Evolutionary conservation across 1,284 basidiomycete species (phyloP).

Genomic region (Leccinum variabile): DNA sequence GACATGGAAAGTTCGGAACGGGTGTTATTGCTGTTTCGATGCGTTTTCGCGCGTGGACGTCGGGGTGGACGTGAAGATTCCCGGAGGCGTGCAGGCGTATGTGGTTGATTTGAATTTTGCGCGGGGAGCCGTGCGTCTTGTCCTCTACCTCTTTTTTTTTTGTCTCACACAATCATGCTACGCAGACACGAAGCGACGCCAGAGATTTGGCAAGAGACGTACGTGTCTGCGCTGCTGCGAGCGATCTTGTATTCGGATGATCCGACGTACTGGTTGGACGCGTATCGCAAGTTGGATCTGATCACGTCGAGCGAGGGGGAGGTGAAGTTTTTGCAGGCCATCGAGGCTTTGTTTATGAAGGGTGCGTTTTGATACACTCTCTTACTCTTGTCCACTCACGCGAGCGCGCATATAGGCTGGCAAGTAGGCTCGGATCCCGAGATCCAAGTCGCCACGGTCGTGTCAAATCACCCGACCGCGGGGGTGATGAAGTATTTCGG

Average conservation of each 20-base stretch:
- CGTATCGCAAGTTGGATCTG: slow-evolving; percentile 94
- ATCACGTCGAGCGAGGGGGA: slow-evolving; percentile 91
- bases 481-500: slow-evolving; percentile 98
- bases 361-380: slow-evolving; percentile 46
- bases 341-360: slow-evolving; percentile 89
- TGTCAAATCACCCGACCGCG: slow-evolving; percentile 94
- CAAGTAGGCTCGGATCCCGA: slow-evolving; percentile 98
- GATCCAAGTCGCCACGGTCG: slow-evolving; percentile 97
- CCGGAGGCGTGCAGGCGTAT: slow-evolving; percentile 94
- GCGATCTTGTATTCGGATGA: slow-evolving; percentile 96
- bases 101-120: slow-evolving; percentile 73
- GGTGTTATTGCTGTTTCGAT: slow-evolving; percentile 98
- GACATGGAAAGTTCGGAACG: slow-evolving; percentile 91
- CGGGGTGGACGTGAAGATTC: slow-evolving; percentile 97
- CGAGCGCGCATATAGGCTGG: slow-evolving; percentile 67
- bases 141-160: background rate
- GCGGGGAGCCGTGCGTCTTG: slow-evolving; percentile 80
- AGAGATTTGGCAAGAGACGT: slow-evolving; percentile 97
- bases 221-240: slow-evolving; percentile 89
- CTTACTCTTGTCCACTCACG: background rate
- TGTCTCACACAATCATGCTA: background rate
- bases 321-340: slow-evolving; percentile 86
- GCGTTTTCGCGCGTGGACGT: slow-evolving; percentile 97
- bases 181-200: slow-evolving; percentile 88
- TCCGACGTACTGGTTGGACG: slow-evolving; percentile 86